Evolutionary conservation across 345 rosid genomes (phyloP), one percentile per base, ranked within the genome.

Genomic region (Linum tenue): DNA sequence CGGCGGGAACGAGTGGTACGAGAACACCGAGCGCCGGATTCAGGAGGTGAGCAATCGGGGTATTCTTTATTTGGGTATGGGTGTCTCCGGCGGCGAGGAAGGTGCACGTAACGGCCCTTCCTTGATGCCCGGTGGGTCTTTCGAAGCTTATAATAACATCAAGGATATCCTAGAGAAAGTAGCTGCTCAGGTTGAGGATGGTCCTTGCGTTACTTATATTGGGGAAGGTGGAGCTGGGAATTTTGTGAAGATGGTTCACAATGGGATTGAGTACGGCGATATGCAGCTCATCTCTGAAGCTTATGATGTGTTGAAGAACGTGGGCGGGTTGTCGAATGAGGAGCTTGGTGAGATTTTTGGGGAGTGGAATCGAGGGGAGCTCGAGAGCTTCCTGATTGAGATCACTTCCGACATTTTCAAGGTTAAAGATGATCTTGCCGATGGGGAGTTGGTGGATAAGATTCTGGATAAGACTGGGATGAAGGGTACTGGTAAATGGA

Each of bases 241-340:
- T 64, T 70, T 70, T 43, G 73, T 64, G 31, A 70, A 64, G 51
- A 70, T 70, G 73, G 42, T 64, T 35, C 69, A 70, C 39, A 59
- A 64, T 48, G 73, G 69, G 43, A 71, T 65, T 37, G 74, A 59
- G 48, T 71, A 71, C 55, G 69, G 74, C 31, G 73, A 70, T 12
- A 70, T 70, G 73, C 73, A 70, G 68, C 73, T 70, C 50, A 70
- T 70, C 48, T 55, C 58, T 37, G 73, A 70, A 56, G 73, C 73
- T 17, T 70, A 58, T 16, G 64, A 62, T n/a, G 69, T 71, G 69
- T 57, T 71, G 69, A 71, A 41, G 60, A 59, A 67, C 39, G 74
- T 71, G 12, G 69, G 65, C 41, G 60, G 50, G 64, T 67, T 70
- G 57, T 57, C 51, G 7, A 70, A 59, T 53, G 55, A 64, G 55